Percentiles rank a stretch among this genome's conserved stretches.
Conservation (phyloP, 352 stramenopile genomes). For the Phytophthora citrophthora region DNA sequence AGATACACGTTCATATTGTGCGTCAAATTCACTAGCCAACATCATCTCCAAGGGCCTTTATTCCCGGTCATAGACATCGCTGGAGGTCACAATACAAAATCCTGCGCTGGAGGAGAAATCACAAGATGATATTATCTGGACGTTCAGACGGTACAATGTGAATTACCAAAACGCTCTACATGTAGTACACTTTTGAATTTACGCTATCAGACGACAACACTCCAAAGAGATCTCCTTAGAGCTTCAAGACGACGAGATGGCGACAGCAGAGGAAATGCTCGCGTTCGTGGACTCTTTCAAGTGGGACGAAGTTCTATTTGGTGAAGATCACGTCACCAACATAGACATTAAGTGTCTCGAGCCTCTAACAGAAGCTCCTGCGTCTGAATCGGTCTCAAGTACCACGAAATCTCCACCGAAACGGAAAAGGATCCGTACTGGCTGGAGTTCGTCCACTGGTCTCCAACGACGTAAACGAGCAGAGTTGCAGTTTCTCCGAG, state of each 20-base stretch:
- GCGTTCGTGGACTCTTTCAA: conserved; percentile 4
- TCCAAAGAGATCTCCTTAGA: not conserved
- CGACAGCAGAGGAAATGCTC: conserved; percentile 6
- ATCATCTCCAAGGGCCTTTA: too few species aligned
- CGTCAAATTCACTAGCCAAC: too few species aligned
- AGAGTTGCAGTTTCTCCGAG: conserved; percentile 21
- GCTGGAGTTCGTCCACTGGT: conserved; percentile 14
- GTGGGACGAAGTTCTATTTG: not conserved
- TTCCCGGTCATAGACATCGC: too few species aligned
- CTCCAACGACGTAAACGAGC: conserved; percentile 16
- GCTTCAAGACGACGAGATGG: conserved; percentile 7
- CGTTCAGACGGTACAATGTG: too few species aligned
- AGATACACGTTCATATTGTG: too few species aligned
- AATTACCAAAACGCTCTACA: too few species aligned
- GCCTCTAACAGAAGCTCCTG: not conserved
- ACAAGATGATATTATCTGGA: too few species aligned
- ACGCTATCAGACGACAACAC: too few species aligned
- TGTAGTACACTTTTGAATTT: too few species aligned
- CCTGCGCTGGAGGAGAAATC: too few species aligned
- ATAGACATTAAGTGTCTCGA: not conserved
- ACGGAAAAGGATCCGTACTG: conserved; percentile 4
- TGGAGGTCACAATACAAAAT: too few species aligned
- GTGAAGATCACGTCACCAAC: too few species aligned
- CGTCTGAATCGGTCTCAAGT: not conserved
- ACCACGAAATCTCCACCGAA: not conserved